Base-by-base conservation (phyloP, 2,329 filamentous ascomycete genomes). In the Zopfia rhizophila region DNA sequence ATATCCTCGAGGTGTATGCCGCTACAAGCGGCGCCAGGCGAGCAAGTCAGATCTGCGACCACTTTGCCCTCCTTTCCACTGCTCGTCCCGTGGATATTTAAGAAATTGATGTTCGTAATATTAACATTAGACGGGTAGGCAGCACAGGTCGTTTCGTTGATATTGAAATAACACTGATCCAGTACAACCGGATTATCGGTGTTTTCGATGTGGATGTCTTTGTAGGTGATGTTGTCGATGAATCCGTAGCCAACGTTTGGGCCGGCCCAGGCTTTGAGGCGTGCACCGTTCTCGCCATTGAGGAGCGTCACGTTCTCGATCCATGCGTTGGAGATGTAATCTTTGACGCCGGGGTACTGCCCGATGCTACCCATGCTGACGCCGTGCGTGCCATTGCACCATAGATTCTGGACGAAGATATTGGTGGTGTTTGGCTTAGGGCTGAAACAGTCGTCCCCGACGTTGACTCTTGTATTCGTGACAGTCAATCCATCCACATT, bases 91-190 rank as follows among this genome's bases (percentile, higher is more conserved):
- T 76, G 75, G 48, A 86, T 78, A 57, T 85, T 85, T 56, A 83
- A 73, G 49, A 86, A 86, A 0, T 70, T 71, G 22, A 86, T 76
- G 58, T 85, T 79, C 18, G 79, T 82, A 45, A 86, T 78, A 56
- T 85, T 80, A 54, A 85, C 82, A 6, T 74, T 72, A 0, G 80
- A 82, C 0, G 83, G 82, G 51, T 82, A 80, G 11, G 73, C 47
- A 2, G 78, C 75, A 56, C 83, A 86, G 2, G 75, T 74, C 1
- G 76, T 75, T 3, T 72, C 54, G 43, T 79, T 76, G 51, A 83
- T 72, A 50, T 85, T 79, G 65, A 85, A 85, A 66, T 86, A 86
- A 68, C 83, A 86, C 19, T 82, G 82, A 57, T 86, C 83, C 6
- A 86, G 69, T 24, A 83, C 81, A 16, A 84, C 74, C 0, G 81